Evolutionary conservation across 768 basidiomycete species (phyloP), one percentile per base, ranked within the genome.

Genomic region (Termitomyces sp.): DNA sequence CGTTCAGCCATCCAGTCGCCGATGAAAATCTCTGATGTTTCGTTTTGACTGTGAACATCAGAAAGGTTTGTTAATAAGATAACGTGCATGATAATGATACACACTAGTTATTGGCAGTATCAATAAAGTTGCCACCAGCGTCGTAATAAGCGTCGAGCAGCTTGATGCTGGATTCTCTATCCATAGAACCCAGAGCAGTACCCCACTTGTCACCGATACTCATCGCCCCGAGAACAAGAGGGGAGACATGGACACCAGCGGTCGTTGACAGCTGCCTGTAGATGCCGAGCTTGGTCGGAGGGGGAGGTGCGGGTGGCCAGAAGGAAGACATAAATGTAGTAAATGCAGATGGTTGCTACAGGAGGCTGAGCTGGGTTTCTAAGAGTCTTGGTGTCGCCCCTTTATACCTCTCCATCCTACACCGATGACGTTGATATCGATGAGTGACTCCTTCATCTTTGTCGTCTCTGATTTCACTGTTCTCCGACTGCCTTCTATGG

Each of bases 201-300:
- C 48, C 20, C 0, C 65, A 64, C 76, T 76, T 71, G 59, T 79
- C 74, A 6, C 80, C 79, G 34, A 81, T 75, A 67, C 70, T 79
- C 79, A 79, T 77, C 4, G 72, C 80, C 3, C 81, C 80, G 22
- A 83, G 75, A 26, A 68, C 68, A 18, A 82, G 65, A 0, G 80
- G 80, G 3, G 81, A 82, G 18, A 82, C 82, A 47, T 74, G 75
- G 27, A 82, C 67, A 9, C 79, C 78, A 1, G 80, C 76, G 10
- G 60, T 43, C 6, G 76, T 73, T 0, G 76, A 72, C 16, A 81
- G 67, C 14, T 63, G 61, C n/a, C 79, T 74, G 63, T 79, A 76
- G 20, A 72, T 62, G 12, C 70, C 74, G 12, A 76, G 73, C 32
- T 68, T 66, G 10, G 73, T 70, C 7, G 69, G 50, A 1, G 74